phyloP scores from a whole-genome alignment of 257 asterid species.

The Anisodus tanguticus region DNA sequence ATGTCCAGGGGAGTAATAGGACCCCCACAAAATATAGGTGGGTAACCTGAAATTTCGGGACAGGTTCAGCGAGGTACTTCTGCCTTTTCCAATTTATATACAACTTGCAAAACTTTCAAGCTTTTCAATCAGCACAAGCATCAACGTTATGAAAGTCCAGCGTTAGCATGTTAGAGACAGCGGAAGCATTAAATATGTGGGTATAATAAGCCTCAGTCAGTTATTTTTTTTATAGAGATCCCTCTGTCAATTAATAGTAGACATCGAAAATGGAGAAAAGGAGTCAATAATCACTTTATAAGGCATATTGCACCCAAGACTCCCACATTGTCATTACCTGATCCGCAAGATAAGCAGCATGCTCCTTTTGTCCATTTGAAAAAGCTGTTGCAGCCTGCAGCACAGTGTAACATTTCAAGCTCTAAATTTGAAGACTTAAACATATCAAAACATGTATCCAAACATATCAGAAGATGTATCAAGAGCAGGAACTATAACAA shows the following conservation, averaged over 20 bases:
- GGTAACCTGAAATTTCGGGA: background rate
- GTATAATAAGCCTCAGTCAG: background rate
- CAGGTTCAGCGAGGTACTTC: background rate
- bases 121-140: slow-evolving; percentile 11
- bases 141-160: background rate
- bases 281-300: slow-evolving; percentile 4
- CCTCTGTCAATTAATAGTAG: background rate
- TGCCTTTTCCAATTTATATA: background rate
- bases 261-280: background rate
- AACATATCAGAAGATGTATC: slow-evolving; percentile 7
- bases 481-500: slow-evolving; percentile 26
- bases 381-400: slow-evolving; percentile 92
- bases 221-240: background rate
- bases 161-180: background rate
- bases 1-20: background rate
- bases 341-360: slow-evolving; percentile 85
- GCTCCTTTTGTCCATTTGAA: slow-evolving; percentile 66
- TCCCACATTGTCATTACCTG: slow-evolving; percentile 54
- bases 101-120: background rate
- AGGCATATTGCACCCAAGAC: background rate
- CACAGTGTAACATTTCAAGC: slow-evolving; percentile 40
- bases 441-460: background rate
- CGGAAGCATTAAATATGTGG: background rate
- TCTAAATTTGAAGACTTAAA: slow-evolving; percentile 8
- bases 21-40: background rate